Conservation (phyloP, 352 stramenopile genomes). For the Achlya hypogyna region DNA sequence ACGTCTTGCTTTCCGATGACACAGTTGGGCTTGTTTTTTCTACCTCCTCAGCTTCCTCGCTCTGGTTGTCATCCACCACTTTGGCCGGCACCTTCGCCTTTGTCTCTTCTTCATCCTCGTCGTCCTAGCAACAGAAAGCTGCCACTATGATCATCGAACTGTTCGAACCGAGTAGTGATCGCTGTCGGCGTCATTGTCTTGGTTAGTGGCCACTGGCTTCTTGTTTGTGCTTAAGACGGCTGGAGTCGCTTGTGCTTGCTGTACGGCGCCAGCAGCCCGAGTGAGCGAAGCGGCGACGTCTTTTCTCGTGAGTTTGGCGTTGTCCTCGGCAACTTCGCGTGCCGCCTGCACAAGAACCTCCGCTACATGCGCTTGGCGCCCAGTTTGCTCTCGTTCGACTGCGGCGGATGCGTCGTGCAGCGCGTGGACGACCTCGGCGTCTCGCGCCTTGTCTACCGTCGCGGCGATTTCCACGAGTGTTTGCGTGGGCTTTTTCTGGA, state of each 20-base stretch:
- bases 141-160: too few relatives aligned
- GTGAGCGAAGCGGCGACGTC: constrained; percentile 25
- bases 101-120: constrained; percentile 17
- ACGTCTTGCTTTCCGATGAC: constrained; percentile 42
- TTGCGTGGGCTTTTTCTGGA: constrained; percentile 16
- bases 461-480: constrained; percentile 33
- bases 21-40: constrained; percentile 43
- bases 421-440: constrained; percentile 25
- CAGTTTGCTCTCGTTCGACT: constrained; percentile 31
- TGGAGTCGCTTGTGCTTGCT: constrained; percentile 14
- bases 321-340: constrained; percentile 10
- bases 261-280: constrained; percentile 13
- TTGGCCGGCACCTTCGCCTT: not conserved
- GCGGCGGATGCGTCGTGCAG: constrained; percentile 31
- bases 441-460: constrained; percentile 41
- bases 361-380: constrained; percentile 21
- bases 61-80: not conserved
- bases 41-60: constrained; percentile 17
- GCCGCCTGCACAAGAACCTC: constrained; percentile 25
- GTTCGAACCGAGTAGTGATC: constrained; percentile 60
- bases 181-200: constrained; percentile 21
- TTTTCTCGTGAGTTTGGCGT: constrained; percentile 22
- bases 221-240: constrained; percentile 8
- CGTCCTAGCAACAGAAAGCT: constrained; percentile 22
- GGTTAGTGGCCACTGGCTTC: not conserved